Base-by-base conservation (phyloP, 129 eudicot genomes). In the Oenanthe sinensis region DNA sequence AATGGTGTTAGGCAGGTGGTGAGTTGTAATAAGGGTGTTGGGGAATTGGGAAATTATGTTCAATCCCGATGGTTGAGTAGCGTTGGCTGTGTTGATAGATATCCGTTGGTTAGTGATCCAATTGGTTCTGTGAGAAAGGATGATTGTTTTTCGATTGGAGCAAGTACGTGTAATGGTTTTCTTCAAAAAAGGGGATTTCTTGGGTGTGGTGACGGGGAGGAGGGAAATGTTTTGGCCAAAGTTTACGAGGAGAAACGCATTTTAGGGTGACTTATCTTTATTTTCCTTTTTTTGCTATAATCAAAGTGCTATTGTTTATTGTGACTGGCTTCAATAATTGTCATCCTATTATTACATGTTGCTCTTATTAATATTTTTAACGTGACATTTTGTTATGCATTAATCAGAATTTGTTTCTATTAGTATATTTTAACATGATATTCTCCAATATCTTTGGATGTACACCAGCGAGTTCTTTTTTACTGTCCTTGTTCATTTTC, bases 141-240 rank as follows among this genome's bases (percentile, higher is more conserved):
- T 50, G 46, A 54, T 14, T 44, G 78, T 44, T 68, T 78, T 55
- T 37, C 77, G 63, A 60, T 60, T n/a, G 68, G 68, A 60, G 82
- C 78, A 63, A 76, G 24, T 63, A 76, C 50, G 42, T 46, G 75
- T 43, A 37, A n/a, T 71, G 37, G 75, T 75, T 36, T 73, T 68
- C 30, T 81, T 69, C 97, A 92, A 62, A 88, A 75, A 76, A 90
- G 98, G 81, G 87, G 88, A 13, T 93, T 93, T 83, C 86, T 93
- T 43, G 98, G 98, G 11, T 84, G 89, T 43, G 86, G 93, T 75
- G 98, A 93, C 83, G 98, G 98, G 62, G 94, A 87, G 74, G 96
- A 90, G 77, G 89, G 93, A 24, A 87, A 81, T 78, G 86, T 79
- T 74, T 80, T 90, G 40, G 73, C 96, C 26, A 93, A 88, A 81